Evolutionary conservation across 306 rosid species (phyloP).

Genomic region (Pachyrhizus erosus): DNA sequence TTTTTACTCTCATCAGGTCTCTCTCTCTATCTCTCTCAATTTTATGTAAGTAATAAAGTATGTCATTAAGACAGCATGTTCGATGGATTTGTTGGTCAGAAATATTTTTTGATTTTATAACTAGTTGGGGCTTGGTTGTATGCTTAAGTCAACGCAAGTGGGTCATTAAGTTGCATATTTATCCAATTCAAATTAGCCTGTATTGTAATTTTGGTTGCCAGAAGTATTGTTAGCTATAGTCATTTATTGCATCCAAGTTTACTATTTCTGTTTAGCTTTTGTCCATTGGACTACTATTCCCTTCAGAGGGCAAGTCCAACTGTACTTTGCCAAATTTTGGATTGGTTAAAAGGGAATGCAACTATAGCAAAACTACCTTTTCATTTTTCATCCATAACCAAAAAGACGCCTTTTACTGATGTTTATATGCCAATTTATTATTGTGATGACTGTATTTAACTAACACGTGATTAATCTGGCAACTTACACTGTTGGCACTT

Average conservation of each 20-base stretch:
- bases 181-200: slow-evolving; percentile 1
- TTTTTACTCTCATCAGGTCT: slow-evolving; percentile 92
- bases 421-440: slow-evolving; percentile 27
- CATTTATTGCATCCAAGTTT: not conserved
- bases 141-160: slow-evolving; percentile 20
- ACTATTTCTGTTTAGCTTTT: not conserved
- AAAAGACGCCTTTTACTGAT: not conserved
- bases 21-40: slow-evolving; percentile 28
- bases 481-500: not conserved
- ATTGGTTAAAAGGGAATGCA: slow-evolving; percentile 5
- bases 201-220: slow-evolving; percentile 6
- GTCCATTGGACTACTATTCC: slow-evolving; percentile 1
- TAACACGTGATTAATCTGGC: slow-evolving; percentile 18
- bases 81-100: slow-evolving; percentile 22
- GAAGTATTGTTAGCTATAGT: not conserved
- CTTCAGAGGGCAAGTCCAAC: not conserved
- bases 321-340: slow-evolving; percentile 1
- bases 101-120: slow-evolving; percentile 19
- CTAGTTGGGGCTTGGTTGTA: slow-evolving; percentile 20
- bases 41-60: not conserved
- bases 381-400: not conserved
- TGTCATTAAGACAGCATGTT: slow-evolving; percentile 22
- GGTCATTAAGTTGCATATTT: slow-evolving; percentile 1
- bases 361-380: slow-evolving; percentile 5
- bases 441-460: not conserved